Evolutionary conservation across 495 filamentous ascomycete species (phyloP).

Genomic region (Neurospora sp.): DNA sequence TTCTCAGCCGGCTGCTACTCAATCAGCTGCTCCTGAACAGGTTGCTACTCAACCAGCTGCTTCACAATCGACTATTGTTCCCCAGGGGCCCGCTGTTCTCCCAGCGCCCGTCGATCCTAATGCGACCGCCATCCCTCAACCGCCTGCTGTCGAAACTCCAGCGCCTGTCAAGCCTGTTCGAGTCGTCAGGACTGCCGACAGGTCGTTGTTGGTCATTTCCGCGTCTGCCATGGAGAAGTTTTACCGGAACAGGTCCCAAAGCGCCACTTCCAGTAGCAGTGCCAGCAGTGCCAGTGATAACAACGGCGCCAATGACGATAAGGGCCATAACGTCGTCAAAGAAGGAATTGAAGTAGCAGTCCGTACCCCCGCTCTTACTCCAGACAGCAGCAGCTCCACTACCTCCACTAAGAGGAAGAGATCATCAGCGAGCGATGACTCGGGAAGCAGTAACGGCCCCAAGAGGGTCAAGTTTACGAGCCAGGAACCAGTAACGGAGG

Average conservation of each 20-base stretch:
- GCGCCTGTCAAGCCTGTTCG: neutral
- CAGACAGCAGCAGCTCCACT: neutral
- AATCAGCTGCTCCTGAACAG: neutral
- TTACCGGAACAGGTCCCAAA: neutral
- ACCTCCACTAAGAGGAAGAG: neutral
- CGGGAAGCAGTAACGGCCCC: neutral
- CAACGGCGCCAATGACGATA: neutral
- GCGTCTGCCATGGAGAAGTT: neutral
- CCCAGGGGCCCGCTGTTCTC: neutral
- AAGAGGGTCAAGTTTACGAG: neutral
- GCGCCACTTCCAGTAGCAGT: neutral
- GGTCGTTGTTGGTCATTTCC: neutral
- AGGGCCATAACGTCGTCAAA: neutral
- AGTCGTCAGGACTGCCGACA: neutral
- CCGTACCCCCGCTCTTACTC: neutral
- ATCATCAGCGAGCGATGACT: neutral
- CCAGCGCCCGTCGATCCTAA: neutral
- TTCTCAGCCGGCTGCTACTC: neutral
- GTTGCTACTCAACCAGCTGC: neutral
- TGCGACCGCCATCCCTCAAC: neutral
- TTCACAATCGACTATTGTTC: neutral
- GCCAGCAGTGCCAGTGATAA: neutral
- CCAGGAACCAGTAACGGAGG: too few species aligned
- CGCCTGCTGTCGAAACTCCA: neutral
- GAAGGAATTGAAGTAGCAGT: neutral